phyloP scores from a whole-genome alignment of 1,284 basidiomycete species.

The Exobasidium rhododendri region DNA sequence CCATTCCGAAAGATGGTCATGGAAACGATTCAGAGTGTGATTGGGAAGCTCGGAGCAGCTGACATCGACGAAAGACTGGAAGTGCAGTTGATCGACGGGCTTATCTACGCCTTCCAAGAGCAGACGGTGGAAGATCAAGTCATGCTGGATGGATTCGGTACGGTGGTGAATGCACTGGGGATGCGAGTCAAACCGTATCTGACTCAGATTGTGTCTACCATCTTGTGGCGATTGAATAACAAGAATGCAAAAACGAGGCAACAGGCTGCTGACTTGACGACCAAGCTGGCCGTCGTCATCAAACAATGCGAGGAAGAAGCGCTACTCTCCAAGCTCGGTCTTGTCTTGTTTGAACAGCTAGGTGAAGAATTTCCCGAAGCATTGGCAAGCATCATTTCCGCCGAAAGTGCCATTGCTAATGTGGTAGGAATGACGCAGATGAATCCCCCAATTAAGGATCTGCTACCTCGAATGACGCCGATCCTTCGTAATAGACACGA shows the following conservation, averaged over 20 bases:
- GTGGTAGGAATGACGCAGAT: constrained; percentile 99
- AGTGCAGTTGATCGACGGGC: constrained; percentile 89
- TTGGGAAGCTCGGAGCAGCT: constrained; percentile 84
- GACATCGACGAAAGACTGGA: constrained; percentile 96
- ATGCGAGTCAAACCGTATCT: constrained; percentile 98
- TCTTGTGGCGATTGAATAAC: constrained; percentile 98
- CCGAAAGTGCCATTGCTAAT: constrained; percentile 96
- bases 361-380: constrained; percentile 99
- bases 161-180: constrained; percentile 91
- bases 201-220: constrained; percentile 98
- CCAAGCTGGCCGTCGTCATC: constrained; percentile 90
- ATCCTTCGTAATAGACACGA: constrained; percentile 98
- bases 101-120: constrained; percentile 99
- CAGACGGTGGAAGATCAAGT: constrained; percentile 98
- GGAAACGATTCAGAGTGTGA: constrained; percentile 98
- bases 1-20: constrained; percentile 99
- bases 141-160: constrained; percentile 97
- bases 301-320: constrained; percentile 98
- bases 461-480: constrained; percentile 97
- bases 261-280: constrained; percentile 94
- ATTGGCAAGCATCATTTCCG: constrained; percentile 91
- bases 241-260: constrained; percentile 98
- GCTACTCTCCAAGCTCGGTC: constrained; percentile 88
- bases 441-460: constrained; percentile 98
- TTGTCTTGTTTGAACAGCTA: constrained; percentile 96